Evolutionary conservation across 106 monocot species (phyloP), one percentile per base, ranked within the genome.

Genomic region (Triglochin maritima): DNA sequence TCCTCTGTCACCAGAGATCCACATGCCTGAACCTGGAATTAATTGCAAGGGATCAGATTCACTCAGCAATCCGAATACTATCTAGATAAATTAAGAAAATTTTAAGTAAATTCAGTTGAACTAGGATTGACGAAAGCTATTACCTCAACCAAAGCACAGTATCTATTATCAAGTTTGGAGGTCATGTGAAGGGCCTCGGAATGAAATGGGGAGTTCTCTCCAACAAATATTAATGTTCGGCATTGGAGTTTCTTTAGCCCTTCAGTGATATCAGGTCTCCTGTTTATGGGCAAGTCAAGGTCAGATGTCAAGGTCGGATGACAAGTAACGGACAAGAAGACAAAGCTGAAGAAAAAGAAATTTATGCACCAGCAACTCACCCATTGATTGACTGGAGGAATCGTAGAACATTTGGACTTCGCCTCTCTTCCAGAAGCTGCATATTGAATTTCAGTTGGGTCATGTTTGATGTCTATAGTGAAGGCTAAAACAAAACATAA

Each of bases 1-100:
- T 89, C 89, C 74, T 89, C 89, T 0, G 89, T 85, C 62, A 89
- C 85, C 67, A 89, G 11, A 14, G 89, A 85, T 7, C 89, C 89
- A 44, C 89, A 89, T 41, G 82, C 85, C 66, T 85, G 74, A 8
- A 80, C 70, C 80, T 80, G 56, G 11, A 42, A 10, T 46, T 44
- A 16, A 44, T 29, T 29, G 12, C 11, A 13, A 3, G 29, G 29
- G 29, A 1, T 29, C 29, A 29, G 29, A 29, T 29, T 29, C 29
- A 29, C 29, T 29, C 29, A 29, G 29, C 29, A 29, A 29, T 29
- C 29, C 29, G 0, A 29, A 29, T 29, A 29, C 29, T 29, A 29
- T 29, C 0, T 29, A 29, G 29, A 1, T 29, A 29, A 0, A 29
- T 29, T 29, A 29, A 29, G 29, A 29, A 29, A 29, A 29, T 29